Evolutionary conservation across 148 eudicot species (phyloP).

Genomic region (Silene latifolia): DNA sequence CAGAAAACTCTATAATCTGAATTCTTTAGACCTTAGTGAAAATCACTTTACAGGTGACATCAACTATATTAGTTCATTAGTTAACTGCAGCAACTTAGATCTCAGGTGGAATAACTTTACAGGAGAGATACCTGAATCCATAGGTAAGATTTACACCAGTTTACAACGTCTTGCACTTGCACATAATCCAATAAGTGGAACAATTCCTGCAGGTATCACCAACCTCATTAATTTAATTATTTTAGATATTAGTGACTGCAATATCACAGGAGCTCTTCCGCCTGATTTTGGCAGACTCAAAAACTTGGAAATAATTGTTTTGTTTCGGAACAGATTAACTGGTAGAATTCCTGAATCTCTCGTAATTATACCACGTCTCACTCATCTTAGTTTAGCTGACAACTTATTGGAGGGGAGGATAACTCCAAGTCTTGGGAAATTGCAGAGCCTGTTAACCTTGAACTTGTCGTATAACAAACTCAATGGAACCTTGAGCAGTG

Average conservation of each 20-base stretch:
- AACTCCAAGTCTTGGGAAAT: slow-evolving; percentile 10
- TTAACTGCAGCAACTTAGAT: too few relatives aligned
- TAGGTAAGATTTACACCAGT: slow-evolving; percentile 18
- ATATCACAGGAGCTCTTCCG: slow-evolving; percentile 12
- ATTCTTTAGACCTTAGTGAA: too few relatives aligned
- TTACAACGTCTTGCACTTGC: not conserved
- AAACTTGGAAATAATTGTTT: not conserved
- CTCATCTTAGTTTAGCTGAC: not conserved
- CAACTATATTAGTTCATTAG: too few relatives aligned
- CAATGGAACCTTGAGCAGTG: not conserved
- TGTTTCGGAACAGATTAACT: slow-evolving; percentile 8
- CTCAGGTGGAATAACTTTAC: too few relatives aligned
- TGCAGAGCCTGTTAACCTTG: not conserved
- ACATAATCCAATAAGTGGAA: slow-evolving; percentile 10
- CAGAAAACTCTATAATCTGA: too few relatives aligned
- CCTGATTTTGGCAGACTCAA: too few relatives aligned
- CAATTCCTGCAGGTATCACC: slow-evolving; percentile 5
- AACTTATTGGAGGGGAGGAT: slow-evolving; percentile 12
- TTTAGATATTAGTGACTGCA: too few relatives aligned
- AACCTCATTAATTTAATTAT: slow-evolving; percentile 7
- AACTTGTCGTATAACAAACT: too few relatives aligned
- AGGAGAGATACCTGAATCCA: slow-evolving; percentile 1
- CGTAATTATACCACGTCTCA: not conserved
- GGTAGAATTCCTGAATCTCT: slow-evolving; percentile 16
- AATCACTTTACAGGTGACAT: too few relatives aligned